Evolutionary conservation across 116 monocot genomes (phyloP).

Genomic region (Papilionanthe hybrid): DNA sequence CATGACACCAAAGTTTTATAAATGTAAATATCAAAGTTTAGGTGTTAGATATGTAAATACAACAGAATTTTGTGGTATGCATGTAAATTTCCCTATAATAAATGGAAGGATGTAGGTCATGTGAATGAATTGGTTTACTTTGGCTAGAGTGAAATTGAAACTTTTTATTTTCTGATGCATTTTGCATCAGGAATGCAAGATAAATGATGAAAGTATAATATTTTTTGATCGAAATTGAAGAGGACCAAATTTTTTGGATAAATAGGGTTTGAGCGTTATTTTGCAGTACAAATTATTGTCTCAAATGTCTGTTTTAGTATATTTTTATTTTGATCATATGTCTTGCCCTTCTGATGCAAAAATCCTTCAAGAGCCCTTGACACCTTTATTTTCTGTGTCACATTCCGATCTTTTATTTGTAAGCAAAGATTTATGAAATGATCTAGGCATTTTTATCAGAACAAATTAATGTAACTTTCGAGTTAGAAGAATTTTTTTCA

Average conservation of each 20-base stretch:
- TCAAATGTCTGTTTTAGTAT: neutral
- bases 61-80: too few relatives aligned
- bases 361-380: neutral
- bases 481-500: neutral
- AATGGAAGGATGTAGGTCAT: too few relatives aligned
- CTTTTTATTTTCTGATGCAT: neutral
- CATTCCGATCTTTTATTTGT: neutral
- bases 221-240: neutral
- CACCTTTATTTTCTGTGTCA: neutral
- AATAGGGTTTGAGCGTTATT: neutral
- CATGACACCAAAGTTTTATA: too few relatives aligned
- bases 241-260: neutral
- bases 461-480: too few relatives aligned
- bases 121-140: neutral
- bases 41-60: too few relatives aligned
- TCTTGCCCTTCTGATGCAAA: neutral
- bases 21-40: too few relatives aligned
- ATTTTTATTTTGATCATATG: neutral
- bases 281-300: neutral
- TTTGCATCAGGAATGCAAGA: neutral
- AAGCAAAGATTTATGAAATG: neutral
- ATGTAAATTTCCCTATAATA: too few relatives aligned
- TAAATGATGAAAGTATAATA: neutral
- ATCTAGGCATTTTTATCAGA: neutral
- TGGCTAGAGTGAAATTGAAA: neutral